These are phyloP conservation scores for Aureobasidium vineae DNA, from an alignment of 2,329 filamentous ascomycete genomes.

Conservation along the genomic window DNA sequence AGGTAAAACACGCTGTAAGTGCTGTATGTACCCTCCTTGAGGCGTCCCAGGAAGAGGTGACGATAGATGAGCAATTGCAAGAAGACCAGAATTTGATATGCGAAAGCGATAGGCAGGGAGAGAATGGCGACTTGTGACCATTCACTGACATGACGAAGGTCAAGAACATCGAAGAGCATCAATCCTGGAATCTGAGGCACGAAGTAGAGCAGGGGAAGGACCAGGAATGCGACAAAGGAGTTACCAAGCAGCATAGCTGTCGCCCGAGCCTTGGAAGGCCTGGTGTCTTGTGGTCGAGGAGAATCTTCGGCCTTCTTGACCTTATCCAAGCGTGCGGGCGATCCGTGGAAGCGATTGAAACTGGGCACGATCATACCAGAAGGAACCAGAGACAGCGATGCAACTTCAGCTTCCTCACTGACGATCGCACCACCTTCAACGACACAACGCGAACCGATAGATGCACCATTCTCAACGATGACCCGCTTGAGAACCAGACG, in stretches of 20 bases:
- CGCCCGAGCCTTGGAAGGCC: conserved; percentile 5
- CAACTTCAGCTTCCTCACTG: conserved; percentile 1
- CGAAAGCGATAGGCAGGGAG: neutral
- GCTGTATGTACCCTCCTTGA: conserved; percentile 5
- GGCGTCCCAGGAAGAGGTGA: neutral
- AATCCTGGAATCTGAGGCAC: conserved; percentile 4
- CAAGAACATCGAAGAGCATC: conserved; percentile 16
- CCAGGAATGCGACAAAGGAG: neutral
- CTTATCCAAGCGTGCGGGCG: conserved; percentile 2
- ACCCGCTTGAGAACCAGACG: neutral
- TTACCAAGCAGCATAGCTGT: conserved; percentile 7
- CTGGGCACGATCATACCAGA: neutral
- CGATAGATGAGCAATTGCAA: neutral
- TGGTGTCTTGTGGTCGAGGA: conserved; percentile 1
- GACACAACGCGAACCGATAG: neutral
- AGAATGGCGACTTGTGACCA: neutral
- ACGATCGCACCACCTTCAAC: conserved; percentile 3
- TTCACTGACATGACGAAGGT: neutral
- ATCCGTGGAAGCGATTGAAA: conserved; percentile 5
- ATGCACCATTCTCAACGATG: conserved; percentile 1
- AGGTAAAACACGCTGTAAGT: conserved; percentile 7
- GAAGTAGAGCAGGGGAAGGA: neutral
- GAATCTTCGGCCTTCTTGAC: neutral
- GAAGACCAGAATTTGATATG: conserved; percentile 2
- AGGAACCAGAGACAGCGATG: conserved; percentile 5